Conservation (phyloP, 2,329 filamentous ascomycete species). For the Fusarium penzigii region DNA sequence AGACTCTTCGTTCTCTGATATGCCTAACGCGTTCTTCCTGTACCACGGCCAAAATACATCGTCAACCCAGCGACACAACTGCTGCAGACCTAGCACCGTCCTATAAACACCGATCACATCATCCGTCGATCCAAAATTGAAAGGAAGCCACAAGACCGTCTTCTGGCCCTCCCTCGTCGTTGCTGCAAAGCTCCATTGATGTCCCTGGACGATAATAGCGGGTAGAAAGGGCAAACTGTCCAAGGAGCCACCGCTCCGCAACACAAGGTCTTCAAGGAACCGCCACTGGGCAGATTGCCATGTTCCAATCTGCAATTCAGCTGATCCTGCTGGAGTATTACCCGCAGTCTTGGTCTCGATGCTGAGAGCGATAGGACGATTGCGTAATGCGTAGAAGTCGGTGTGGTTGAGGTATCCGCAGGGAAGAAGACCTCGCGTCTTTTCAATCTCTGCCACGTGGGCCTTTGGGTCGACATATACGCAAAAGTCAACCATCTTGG, state of each 20-base stretch:
- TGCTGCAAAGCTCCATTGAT: conserved; percentile 9
- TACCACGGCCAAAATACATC: conserved; percentile 5
- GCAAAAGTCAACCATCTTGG: conserved; percentile 9
- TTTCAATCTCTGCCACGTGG: neutral
- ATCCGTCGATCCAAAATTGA: conserved; percentile 1
- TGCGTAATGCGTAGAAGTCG: conserved; percentile 5
- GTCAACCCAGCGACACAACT: neutral
- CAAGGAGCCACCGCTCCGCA: conserved; percentile 3
- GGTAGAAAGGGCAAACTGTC: conserved; percentile 7
- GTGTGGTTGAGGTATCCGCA: conserved; percentile 1
- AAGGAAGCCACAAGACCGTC: conserved; percentile 5
- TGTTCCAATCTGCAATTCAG: conserved; percentile 7
- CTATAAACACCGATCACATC: conserved; percentile 4
- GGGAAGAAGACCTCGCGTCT: neutral
- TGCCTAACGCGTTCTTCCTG: neutral
- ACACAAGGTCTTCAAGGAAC: conserved; percentile 3
- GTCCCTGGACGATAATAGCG: conserved; percentile 5
- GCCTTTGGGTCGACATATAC: conserved; percentile 1
- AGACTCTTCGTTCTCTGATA: neutral
- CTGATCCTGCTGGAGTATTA: neutral
- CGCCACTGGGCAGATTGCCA: conserved; percentile 10
- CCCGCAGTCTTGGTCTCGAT: conserved; percentile 8
- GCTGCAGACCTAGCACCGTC: neutral
- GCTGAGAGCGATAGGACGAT: conserved; percentile 7
- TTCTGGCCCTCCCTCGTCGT: conserved; percentile 8